Conservation (phyloP, 139 green algal genomes). For the Pedinophyceae sp. region DNA sequence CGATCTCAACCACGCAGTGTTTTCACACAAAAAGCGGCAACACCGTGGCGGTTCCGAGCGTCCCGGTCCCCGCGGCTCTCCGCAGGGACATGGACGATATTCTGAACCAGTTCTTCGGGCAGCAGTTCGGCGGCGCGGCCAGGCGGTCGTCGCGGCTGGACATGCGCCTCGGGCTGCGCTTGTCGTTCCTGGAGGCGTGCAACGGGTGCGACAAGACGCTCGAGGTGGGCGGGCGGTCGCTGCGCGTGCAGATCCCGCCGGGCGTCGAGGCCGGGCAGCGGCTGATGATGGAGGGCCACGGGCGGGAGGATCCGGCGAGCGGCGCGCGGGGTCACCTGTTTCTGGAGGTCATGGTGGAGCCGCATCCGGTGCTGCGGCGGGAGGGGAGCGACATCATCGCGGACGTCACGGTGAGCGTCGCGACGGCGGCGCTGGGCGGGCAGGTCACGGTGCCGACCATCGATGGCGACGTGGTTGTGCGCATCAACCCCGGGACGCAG, state of each 20-base stretch:
- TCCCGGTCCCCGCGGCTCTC: no score
- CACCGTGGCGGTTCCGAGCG: no score
- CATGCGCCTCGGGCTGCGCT: neutral
- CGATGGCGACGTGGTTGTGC: neutral
- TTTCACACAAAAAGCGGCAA: no score
- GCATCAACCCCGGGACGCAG: neutral
- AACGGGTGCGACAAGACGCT: neutral
- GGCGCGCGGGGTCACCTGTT: neutral
- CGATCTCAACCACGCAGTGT: no score
- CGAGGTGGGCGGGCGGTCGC: neutral
- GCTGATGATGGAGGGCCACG: neutral
- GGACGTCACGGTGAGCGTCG: neutral
- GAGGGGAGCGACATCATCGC: neutral
- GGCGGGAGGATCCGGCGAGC: neutral
- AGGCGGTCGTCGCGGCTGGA: neutral
- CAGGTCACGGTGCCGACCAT: neutral
- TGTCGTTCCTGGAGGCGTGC: neutral
- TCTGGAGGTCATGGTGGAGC: neutral
- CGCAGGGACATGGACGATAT: slow-evolving; percentile 24
- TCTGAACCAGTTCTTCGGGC: slow-evolving; percentile 24
- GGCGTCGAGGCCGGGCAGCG: neutral
- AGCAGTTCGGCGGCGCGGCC: neutral
- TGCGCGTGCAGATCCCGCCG: neutral
- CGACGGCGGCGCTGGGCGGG: neutral
- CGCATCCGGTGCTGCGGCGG: neutral